phyloP scores from a whole-genome alignment of 805 yeast species.

The Saturnispora dispora region DNA sequence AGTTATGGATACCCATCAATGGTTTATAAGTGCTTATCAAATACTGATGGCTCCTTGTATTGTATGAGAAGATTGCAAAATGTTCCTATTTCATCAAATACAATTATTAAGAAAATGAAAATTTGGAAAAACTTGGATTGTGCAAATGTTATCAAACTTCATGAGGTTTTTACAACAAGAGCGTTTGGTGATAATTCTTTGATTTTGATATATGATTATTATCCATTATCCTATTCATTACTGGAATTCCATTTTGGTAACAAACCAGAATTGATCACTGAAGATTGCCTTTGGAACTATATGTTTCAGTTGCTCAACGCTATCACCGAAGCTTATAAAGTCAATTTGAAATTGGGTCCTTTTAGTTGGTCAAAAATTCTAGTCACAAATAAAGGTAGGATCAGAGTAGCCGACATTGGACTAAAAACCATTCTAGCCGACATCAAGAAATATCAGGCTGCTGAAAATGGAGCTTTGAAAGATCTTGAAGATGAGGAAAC shows the following conservation, averaged over 20 bases:
- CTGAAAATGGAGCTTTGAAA: slow-evolving; percentile 14
- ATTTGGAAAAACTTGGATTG: slow-evolving; percentile 53
- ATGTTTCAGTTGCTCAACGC: slow-evolving; percentile 69
- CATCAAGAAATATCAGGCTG: slow-evolving; percentile 20
- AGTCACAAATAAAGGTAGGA: slow-evolving; percentile 60
- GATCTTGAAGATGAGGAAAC: slow-evolving; percentile 23
- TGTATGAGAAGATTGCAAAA: slow-evolving; percentile 66
- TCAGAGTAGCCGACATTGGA: slow-evolving; percentile 66
- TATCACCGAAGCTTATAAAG: slow-evolving; percentile 52
- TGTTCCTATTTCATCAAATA: slow-evolving; percentile 45
- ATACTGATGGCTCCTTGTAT: slow-evolving; percentile 68
- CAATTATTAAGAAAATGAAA: slow-evolving; percentile 50
- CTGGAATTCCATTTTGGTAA: slow-evolving; percentile 52
- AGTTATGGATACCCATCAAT: slow-evolving; percentile 49
- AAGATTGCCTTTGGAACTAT: slow-evolving; percentile 65
- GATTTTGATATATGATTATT: slow-evolving; percentile 74
- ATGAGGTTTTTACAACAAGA: slow-evolving; percentile 79
- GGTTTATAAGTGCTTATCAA: slow-evolving; percentile 73
- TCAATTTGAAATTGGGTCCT: slow-evolving; percentile 54
- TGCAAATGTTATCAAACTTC: slow-evolving; percentile 55
- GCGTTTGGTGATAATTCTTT: slow-evolving; percentile 77
- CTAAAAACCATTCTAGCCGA: slow-evolving; percentile 52
- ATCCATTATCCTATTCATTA: slow-evolving; percentile 66
- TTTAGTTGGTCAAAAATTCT: slow-evolving; percentile 62
- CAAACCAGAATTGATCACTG: slow-evolving; percentile 45